Evolutionary conservation across 2,329 filamentous ascomycete genomes (phyloP), one percentile per base, ranked within the genome.

Genomic region (Pseudogymnoascus sp.): DNA sequence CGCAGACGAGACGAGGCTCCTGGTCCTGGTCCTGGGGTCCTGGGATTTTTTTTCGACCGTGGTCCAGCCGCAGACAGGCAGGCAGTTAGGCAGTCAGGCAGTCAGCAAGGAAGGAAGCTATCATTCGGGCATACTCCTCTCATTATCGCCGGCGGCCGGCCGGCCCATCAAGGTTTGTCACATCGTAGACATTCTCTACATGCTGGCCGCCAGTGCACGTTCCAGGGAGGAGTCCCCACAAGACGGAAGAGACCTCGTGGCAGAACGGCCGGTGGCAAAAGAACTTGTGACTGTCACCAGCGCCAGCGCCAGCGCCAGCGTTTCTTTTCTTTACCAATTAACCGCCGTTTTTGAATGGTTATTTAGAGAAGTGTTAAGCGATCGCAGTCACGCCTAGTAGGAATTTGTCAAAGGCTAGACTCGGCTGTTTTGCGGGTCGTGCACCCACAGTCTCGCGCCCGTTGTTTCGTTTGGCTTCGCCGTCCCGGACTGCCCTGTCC

Each of bases 341-440:
- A 50, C 43, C 43, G 43, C 43, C 43, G 43, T 9, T 22, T 22
- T 22, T 22, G 3, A 50, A 30, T 35, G 9, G 28, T n/a, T 16
- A 9, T 50, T 50, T 50, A 30, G 14, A 50, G 25, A 4, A 50
- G 4, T 30, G 43, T 50, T 50, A 30, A 30, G 43, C 43, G 43
- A 50, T 50, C 16, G 14, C 22, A 47, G 41, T 8, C 22, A 47
- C 41, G 6, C 20, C 41, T 30, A 30, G 22, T 22, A 30, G 43
- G 25, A 16, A 30, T 50, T 50, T 50, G 43, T 50, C 43, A 50
- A 4, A 50, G 43, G 43, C 43, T 50, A 50, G 43, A 50, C 43
- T 50, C 22, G 25, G 25, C 43, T 50, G 43, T 50, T 50, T 50
- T 50, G 43, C 43, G 43, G 43, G 43, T 50, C 43, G 43, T 28